Evolutionary conservation across 1,284 basidiomycete genomes (phyloP).

Genomic region (Papiliotrema nemorosa): DNA sequence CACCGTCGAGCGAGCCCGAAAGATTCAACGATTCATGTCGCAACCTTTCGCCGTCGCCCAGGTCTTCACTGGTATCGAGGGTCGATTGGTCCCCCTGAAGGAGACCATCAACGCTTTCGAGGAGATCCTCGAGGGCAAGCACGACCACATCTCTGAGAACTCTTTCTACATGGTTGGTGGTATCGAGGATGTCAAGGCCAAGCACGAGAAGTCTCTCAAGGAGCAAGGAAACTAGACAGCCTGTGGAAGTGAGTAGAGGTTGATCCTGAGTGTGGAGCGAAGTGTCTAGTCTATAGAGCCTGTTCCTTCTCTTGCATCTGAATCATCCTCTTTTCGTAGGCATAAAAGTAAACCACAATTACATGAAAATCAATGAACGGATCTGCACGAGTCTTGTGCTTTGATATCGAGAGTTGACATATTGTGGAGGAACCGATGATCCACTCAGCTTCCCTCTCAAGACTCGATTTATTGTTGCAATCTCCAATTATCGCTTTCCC

Average conservation of each 20-base stretch:
- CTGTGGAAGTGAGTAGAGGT: too few relatives aligned
- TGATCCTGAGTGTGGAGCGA: too few relatives aligned
- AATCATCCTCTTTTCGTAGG: too few relatives aligned
- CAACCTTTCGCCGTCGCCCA: conserved; percentile 99
- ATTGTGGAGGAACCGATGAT: too few relatives aligned
- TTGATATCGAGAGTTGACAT: too few relatives aligned
- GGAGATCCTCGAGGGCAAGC: conserved; percentile 86
- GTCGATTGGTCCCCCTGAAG: conserved; percentile 88
- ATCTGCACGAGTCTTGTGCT: too few relatives aligned
- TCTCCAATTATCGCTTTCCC: background rate
- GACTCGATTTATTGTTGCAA: too few relatives aligned
- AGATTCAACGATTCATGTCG: conserved; percentile 90
- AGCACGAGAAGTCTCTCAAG: conserved; percentile 94
- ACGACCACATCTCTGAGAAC: conserved; percentile 87
- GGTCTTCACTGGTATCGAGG: conserved; percentile 99
- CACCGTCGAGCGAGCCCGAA: conserved; percentile 70
- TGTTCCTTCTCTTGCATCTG: too few relatives aligned
- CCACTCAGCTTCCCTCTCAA: too few relatives aligned
- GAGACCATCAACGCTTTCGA: conserved; percentile 91
- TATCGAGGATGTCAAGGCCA: conserved; percentile 90
- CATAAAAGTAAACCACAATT: too few relatives aligned
- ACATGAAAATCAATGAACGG: too few relatives aligned
- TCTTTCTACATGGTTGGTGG: conserved; percentile 73
- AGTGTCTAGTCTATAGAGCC: too few relatives aligned
- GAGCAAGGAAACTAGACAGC: conserved; percentile 60